Percentiles rank a stretch among this genome's conserved stretches.
Conservation (phyloP, 192 early-diverging fungal species). For the Geranomyces variabilis region DNA sequence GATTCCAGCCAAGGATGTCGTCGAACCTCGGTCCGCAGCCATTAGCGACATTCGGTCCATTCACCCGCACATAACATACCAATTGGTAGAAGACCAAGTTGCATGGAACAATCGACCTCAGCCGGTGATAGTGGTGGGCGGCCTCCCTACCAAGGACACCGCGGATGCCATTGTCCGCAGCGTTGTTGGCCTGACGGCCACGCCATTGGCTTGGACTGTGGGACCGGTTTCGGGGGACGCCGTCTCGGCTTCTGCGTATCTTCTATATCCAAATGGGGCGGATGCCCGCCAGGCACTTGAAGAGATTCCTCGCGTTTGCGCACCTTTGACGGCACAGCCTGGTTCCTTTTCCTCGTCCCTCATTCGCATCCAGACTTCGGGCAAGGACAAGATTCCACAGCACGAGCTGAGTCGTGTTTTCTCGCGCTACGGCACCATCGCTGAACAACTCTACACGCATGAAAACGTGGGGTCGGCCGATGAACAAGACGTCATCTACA, state of each 20-base stretch:
- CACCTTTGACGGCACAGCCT: neutral
- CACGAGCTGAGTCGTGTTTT: slow-evolving; percentile 31
- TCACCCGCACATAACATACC: neutral
- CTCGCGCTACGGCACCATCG: slow-evolving; percentile 28
- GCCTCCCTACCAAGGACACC: neutral
- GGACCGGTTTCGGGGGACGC: neutral
- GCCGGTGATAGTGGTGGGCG: neutral
- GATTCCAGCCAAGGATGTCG: no score
- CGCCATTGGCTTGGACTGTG: neutral
- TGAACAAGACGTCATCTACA: neutral
- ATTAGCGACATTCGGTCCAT: neutral
- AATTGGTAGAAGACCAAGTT: neutral
- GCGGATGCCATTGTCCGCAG: neutral
- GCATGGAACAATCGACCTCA: neutral
- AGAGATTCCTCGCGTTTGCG: neutral
- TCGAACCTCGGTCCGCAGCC: neutral
- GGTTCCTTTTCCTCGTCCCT: slow-evolving; percentile 5
- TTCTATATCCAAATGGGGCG: slow-evolving; percentile 8
- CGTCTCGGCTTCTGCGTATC: neutral
- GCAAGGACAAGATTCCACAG: slow-evolving; percentile 8
- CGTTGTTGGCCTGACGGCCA: neutral
- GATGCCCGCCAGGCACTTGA: neutral
- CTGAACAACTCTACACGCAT: slow-evolving; percentile 5
- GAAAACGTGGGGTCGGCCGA: neutral
- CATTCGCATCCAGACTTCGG: slow-evolving; percentile 14